Evolutionary conservation across 495 filamentous ascomycete genomes (phyloP).

Genomic region (Penicillium chermesinum): DNA sequence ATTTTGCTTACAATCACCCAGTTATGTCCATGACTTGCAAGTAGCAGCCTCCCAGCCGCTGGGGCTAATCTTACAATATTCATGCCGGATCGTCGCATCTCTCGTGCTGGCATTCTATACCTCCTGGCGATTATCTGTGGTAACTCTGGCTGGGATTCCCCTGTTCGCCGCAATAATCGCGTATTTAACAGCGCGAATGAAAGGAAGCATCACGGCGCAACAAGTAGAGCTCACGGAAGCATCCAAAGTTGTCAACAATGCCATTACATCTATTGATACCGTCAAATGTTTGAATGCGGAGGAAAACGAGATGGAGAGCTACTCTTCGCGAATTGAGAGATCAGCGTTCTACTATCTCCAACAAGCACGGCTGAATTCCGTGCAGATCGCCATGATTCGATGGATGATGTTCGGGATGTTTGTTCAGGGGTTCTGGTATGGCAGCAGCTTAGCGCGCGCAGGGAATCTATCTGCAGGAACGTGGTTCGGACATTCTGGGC

Average conservation of each 20-base stretch:
- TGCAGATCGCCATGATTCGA: conserved; percentile 66
- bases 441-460: conserved; percentile 56
- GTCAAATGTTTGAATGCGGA: conserved; percentile 87
- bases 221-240: conserved; percentile 62
- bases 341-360: conserved; percentile 61
- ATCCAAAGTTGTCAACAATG: conserved; percentile 64
- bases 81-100: conserved; percentile 55
- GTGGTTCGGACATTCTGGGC: conserved; percentile 84
- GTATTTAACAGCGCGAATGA: conserved; percentile 55
- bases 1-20: conserved; percentile 23
- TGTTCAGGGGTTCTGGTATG: conserved; percentile 90
- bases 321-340: conserved; percentile 48
- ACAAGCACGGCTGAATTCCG: conserved; percentile 62
- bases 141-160: conserved; percentile 74
- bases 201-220: conserved; percentile 63
- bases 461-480: conserved; percentile 57
- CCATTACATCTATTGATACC: conserved; percentile 70
- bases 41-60: conserved; percentile 72
- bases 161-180: conserved; percentile 56
- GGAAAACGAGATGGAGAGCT: conserved; percentile 62
- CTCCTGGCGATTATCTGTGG: conserved; percentile 80
- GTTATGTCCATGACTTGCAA: conserved; percentile 79
- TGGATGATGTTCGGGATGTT: conserved; percentile 77
- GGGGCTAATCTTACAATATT: conserved; percentile 60
- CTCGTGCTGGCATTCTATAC: conserved; percentile 67